phyloP scores from a whole-genome alignment of 768 basidiomycete genomes.

The Cyathus striatus region DNA sequence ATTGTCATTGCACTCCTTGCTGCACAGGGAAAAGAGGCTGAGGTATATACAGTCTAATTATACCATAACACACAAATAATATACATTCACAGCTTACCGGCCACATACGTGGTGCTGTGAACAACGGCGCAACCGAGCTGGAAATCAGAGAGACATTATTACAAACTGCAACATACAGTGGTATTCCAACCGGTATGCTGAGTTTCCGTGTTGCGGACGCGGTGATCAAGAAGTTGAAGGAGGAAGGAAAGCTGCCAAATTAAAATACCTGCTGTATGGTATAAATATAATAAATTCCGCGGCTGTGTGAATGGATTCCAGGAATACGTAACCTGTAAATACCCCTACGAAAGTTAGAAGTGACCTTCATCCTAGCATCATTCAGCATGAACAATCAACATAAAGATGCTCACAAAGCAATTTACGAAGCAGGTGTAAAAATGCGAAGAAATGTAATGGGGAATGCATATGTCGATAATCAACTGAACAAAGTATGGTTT shows the following conservation, averaged over 20 bases:
- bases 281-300: too few relatives aligned
- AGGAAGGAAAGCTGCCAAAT: slow-evolving; percentile 23
- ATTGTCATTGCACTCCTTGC: slow-evolving; percentile 39
- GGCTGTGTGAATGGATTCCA: neutral
- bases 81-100: slow-evolving; percentile 23
- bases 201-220: slow-evolving; percentile 36
- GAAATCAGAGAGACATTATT: slow-evolving; percentile 40
- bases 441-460: slow-evolving; percentile 40
- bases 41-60: slow-evolving; percentile 19
- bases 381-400: too few relatives aligned
- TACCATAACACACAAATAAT: neutral
- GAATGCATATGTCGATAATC: slow-evolving; percentile 36
- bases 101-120: slow-evolving; percentile 33
- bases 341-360: too few relatives aligned
- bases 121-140: slow-evolving; percentile 36
- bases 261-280: neutral
- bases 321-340: too few relatives aligned
- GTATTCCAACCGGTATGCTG: slow-evolving; percentile 37
- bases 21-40: slow-evolving; percentile 36
- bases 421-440: slow-evolving; percentile 36
- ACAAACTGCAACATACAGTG: slow-evolving; percentile 36
- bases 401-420: slow-evolving; percentile 34
- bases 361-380: too few relatives aligned
- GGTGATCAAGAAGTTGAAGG: slow-evolving; percentile 30
- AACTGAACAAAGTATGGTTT: slow-evolving; percentile 24